Percentiles rank a stretch among this genome's conserved stretches.
phyloP scores from a whole-genome alignment of 176 grass and related monocot genomes.

The Zoysia pacifica region DNA sequence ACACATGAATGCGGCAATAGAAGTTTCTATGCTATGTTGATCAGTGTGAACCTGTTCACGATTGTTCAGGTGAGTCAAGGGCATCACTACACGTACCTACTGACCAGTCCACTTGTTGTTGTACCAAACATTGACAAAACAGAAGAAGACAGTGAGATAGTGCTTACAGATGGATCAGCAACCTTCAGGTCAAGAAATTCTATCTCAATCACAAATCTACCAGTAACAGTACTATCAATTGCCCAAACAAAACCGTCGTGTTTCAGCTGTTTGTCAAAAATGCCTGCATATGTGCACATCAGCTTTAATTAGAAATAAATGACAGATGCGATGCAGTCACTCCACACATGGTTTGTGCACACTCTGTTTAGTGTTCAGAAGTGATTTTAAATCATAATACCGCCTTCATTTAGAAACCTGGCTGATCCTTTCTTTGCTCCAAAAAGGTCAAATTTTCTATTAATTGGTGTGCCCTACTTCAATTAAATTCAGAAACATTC shows the following conservation, averaged over 20 bases:
- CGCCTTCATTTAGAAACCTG: conserved; percentile 5
- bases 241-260: conserved; percentile 92
- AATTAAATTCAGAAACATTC: conserved; percentile 12
- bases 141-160: conserved; percentile 33
- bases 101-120: conserved; percentile 23
- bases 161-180: conserved; percentile 73
- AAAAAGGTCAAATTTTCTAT: neutral
- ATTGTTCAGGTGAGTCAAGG: conserved; percentile 32
- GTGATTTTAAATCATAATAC: conserved; percentile 12
- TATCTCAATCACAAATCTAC: conserved; percentile 92
- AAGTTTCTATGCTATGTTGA: conserved; percentile 26
- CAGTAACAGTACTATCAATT: conserved; percentile 68
- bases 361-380: neutral
- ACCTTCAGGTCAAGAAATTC: conserved; percentile 94
- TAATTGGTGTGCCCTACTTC: neutral
- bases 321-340: neutral
- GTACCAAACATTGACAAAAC: conserved; percentile 49
- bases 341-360: neutral
- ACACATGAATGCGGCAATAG: conserved; percentile 14
- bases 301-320: conserved; percentile 1
- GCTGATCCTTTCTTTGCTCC: conserved; percentile 14
- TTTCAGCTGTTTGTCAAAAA: conserved; percentile 87
- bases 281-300: conserved; percentile 48
- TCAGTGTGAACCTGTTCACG: neutral
- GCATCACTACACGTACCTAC: conserved; percentile 25